Evolutionary conservation across 1,284 basidiomycete species (phyloP), one percentile per base, ranked within the genome.

Genomic region (Sporisorium graminicola): DNA sequence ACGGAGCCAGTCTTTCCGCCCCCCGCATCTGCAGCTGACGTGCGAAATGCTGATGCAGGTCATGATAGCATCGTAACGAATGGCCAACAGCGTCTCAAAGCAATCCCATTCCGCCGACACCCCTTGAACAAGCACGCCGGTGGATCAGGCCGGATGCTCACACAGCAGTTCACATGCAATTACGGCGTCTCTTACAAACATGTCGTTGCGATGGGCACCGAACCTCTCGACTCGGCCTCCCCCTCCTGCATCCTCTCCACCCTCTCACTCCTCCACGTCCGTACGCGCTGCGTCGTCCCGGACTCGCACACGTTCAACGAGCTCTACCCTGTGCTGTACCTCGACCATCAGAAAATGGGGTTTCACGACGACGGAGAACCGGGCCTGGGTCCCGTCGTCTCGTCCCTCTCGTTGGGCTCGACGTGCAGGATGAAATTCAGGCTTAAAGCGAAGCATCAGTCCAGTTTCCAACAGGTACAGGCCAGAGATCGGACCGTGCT

Each of bases 291-390:
- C 5, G 43, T 54, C 10, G 35, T 70, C 2, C 6, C 64, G 0
- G 5, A 18, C 1, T 16, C n/a, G n/a, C 14, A 49, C 4, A 46
- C 42, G 18, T 80, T 80, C 46, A 80, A 80, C 68, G 79, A 80
- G 56, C 61, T 80, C 20, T 80, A 80, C 57, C 78, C 78, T 0
- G 76, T 78, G 18, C 58, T 67, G 1, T 80, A 80, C 43, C 58
- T 78, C 3, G 56, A 71, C 12, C 59, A 65, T 18, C 78, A 80
- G 42, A 58, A 60, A 31, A 80, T 80, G 79, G 64, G 57, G 3
- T 80, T 58, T 35, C 79, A 80, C 58, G 79, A 80, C 58, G 79
- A 80, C 27, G 79, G 79, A 13, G 77, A 80, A 33, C 78, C 79
- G 0, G 79, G 79, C 2, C 43, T 80, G 0, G 79, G 79, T 0